phyloP scores from a whole-genome alignment of 2,329 filamentous ascomycete genomes.

The Simplicillium aogashimaense region DNA sequence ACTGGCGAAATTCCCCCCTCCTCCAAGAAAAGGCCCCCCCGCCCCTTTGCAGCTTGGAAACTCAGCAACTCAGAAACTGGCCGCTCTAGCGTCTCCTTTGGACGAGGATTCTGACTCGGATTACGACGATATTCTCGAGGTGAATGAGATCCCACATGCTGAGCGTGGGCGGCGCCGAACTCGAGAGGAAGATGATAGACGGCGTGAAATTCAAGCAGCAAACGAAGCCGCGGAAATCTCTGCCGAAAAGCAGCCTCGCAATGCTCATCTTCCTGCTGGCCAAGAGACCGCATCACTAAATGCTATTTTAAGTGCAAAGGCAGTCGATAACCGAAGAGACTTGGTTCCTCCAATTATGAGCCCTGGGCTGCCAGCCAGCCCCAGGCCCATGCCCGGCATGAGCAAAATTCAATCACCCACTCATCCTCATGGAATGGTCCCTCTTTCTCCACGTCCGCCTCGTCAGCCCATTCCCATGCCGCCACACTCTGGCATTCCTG shows the following conservation, averaged over 20 bases:
- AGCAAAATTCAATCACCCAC: slow-evolving; percentile 52
- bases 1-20: slow-evolving; percentile 41
- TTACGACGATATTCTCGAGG: slow-evolving; percentile 68
- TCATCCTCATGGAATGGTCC: slow-evolving; percentile 52
- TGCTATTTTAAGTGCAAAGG: slow-evolving; percentile 15
- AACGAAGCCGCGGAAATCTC: slow-evolving; percentile 63
- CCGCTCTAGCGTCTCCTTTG: slow-evolving; percentile 23
- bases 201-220: slow-evolving; percentile 58
- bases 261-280: slow-evolving; percentile 16
- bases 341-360: slow-evolving; percentile 40
- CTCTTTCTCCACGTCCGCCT: slow-evolving; percentile 63
- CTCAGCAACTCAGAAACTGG: slow-evolving; percentile 12
- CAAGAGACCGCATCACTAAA: slow-evolving; percentile 28
- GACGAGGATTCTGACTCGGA: slow-evolving; percentile 67
- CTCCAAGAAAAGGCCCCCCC: slow-evolving; percentile 72
- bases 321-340: slow-evolving; percentile 6
- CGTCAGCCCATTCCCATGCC: slow-evolving; percentile 65
- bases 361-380: slow-evolving; percentile 49
- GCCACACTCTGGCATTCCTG: slow-evolving; percentile 52
- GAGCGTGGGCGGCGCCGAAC: slow-evolving; percentile 72
- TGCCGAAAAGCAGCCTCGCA: slow-evolving; percentile 57
- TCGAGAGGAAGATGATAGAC: slow-evolving; percentile 75
- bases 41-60: slow-evolving; percentile 63
- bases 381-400: slow-evolving; percentile 45
- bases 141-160: slow-evolving; percentile 50